phyloP scores from a whole-genome alignment of 352 stramenopile species.

The Phytopythium chamaehyphon region DNA sequence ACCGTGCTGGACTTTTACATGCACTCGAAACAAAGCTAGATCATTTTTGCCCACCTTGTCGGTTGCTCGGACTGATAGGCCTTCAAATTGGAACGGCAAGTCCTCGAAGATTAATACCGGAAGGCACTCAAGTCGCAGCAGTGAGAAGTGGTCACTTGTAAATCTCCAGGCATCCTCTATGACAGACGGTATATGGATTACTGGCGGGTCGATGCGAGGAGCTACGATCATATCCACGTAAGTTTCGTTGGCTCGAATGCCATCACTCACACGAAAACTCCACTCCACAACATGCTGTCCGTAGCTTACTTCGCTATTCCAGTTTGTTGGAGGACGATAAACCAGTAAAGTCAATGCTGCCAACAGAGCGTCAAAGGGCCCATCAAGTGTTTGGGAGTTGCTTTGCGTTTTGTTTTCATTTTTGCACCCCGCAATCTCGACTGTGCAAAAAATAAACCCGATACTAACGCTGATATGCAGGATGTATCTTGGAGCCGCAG shows the following conservation, averaged over 20 bases:
- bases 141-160: slow-evolving; percentile 39
- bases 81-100: slow-evolving; percentile 17
- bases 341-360: slow-evolving; percentile 9
- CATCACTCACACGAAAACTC: slow-evolving; percentile 32
- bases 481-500: slow-evolving; percentile 6
- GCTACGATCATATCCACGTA: slow-evolving; percentile 31
- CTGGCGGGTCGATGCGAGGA: slow-evolving; percentile 27
- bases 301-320: slow-evolving; percentile 30
- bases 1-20: slow-evolving; percentile 29
- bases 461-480: slow-evolving; percentile 17
- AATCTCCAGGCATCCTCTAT: slow-evolving; percentile 21
- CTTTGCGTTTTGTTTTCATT: slow-evolving; percentile 12
- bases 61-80: slow-evolving; percentile 31
- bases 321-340: slow-evolving; percentile 45
- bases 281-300: slow-evolving; percentile 32
- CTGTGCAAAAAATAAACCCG: slow-evolving; percentile 11
- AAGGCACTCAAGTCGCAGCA: slow-evolving; percentile 32
- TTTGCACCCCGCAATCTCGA: slow-evolving; percentile 3
- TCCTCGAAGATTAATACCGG: slow-evolving; percentile 46
- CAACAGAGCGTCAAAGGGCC: neutral
- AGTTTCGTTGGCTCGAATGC: slow-evolving; percentile 17
- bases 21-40: slow-evolving; percentile 15
- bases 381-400: slow-evolving; percentile 10
- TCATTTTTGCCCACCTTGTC: slow-evolving; percentile 12
- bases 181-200: slow-evolving; percentile 32